phyloP scores from a whole-genome alignment of 2,329 filamentous ascomycete species.

The Teratosphaeria zuluensis region DNA sequence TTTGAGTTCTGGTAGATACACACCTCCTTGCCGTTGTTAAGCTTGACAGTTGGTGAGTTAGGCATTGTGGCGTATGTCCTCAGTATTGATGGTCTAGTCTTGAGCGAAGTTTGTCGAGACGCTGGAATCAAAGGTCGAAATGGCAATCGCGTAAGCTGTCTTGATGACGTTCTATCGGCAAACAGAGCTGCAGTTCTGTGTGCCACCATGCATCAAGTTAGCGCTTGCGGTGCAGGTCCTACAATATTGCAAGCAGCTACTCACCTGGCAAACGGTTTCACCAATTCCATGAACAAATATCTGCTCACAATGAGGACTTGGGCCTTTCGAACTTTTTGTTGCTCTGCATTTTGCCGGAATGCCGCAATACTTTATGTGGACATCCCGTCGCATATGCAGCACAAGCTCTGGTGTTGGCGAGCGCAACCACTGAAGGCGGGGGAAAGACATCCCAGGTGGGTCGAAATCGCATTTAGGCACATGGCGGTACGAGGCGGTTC shows the following conservation, averaged over 20 bases:
- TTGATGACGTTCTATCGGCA: neutral
- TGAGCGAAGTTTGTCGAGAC: neutral
- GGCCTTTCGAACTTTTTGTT: neutral
- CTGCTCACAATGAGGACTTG: neutral
- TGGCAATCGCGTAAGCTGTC: neutral
- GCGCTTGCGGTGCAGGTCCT: neutral
- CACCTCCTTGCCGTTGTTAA: constrained; percentile 29
- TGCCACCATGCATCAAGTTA: neutral
- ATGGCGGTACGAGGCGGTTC: neutral
- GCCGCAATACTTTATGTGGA: neutral
- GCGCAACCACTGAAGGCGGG: neutral
- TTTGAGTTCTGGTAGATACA: constrained; percentile 1
- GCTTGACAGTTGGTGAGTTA: constrained; percentile 23
- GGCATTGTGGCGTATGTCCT: constrained; percentile 20
- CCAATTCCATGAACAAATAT: neutral
- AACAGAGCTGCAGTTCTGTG: constrained; percentile 4
- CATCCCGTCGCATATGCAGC: neutral
- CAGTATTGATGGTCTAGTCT: constrained; percentile 1
- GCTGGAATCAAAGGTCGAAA: neutral
- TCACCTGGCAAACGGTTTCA: constrained; percentile 5
- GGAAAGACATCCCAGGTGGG: neutral
- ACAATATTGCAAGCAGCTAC: neutral
- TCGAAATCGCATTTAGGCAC: neutral
- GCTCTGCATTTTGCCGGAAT: neutral
- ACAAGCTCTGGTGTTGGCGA: neutral